phyloP scores from a whole-genome alignment of 345 rosid species.

The Eucalyptus erythrocorys region DNA sequence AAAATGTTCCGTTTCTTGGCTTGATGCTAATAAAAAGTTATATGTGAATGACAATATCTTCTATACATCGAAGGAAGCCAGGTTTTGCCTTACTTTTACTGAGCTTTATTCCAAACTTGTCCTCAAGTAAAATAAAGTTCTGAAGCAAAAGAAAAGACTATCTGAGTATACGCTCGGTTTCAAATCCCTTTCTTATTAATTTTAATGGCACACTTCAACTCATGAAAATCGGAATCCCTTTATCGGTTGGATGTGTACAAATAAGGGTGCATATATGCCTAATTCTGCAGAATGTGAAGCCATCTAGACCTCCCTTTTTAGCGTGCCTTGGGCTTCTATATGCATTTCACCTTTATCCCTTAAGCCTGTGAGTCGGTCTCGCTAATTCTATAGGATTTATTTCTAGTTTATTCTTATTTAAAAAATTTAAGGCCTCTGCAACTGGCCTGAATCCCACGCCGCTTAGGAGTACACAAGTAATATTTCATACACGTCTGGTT shows the following conservation, averaged over 20 bases:
- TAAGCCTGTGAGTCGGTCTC: fast-evolving
- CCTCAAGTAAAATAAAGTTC: background rate
- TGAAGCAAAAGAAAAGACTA: background rate
- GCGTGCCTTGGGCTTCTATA: too few species aligned
- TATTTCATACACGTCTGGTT: background rate
- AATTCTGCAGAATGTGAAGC: fast-evolving
- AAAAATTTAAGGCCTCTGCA: too few species aligned
- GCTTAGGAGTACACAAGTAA: too few species aligned
- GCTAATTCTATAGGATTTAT: too few species aligned
- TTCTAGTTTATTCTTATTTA: too few species aligned
- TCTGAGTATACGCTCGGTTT: fast-evolving
- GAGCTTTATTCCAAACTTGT: background rate
- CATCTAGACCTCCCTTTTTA: fast-evolving
- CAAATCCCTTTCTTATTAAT: background rate
- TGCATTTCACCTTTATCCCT: fast-evolving
- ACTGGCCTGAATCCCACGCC: too few species aligned
- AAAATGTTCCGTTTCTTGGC: background rate
- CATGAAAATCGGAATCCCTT: background rate
- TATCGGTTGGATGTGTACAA: background rate
- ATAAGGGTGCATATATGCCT: background rate
- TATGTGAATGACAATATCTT: background rate
- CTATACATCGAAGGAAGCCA: background rate
- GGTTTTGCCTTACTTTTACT: background rate
- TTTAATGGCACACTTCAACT: fast-evolving
- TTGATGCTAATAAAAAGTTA: background rate